Conservation (phyloP, 306 rosid genomes). For the Glycine latifolia region DNA sequence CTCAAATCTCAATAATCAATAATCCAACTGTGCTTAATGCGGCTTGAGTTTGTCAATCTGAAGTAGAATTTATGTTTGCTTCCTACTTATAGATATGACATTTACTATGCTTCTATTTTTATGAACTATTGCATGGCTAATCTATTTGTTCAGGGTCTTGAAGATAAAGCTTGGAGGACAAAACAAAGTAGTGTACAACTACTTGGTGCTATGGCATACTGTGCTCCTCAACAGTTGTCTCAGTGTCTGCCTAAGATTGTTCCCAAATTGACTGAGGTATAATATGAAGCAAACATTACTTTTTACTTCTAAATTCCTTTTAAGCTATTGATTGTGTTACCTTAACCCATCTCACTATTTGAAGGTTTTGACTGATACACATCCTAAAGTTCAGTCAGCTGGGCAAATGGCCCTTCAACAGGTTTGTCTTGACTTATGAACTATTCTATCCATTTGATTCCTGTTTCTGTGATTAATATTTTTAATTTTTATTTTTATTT, state of each 20-base stretch:
- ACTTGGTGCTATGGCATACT: constrained; percentile 99
- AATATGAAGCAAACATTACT: constrained; percentile 21
- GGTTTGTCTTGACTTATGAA: constrained; percentile 59
- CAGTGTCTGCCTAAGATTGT: constrained; percentile 99
- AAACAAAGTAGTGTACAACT: constrained; percentile 97
- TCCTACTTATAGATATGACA: not conserved
- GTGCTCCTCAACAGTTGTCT: constrained; percentile 98
- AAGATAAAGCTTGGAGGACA: constrained; percentile 99
- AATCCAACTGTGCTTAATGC: not conserved
- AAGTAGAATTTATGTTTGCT: too few species aligned
- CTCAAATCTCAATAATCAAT: not conserved
- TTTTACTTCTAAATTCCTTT: not conserved
- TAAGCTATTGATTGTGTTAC: constrained; percentile 34
- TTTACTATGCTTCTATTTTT: constrained; percentile 5
- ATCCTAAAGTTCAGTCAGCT: constrained; percentile 98
- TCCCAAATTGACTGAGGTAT: constrained; percentile 96
- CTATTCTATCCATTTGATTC: constrained; percentile 16
- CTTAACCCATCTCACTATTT: constrained; percentile 32
- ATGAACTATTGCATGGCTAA: constrained; percentile 30
- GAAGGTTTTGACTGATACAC: constrained; percentile 96
- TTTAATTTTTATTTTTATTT: constrained; percentile 29
- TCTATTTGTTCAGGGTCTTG: constrained; percentile 82
- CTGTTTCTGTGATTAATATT: not conserved
- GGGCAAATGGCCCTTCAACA: constrained; percentile 99
- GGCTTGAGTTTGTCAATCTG: not conserved